These are phyloP conservation scores for Aspergillus caelatus DNA, from an alignment of 2,329 filamentous ascomycete genomes.

Conservation along the genomic window DNA sequence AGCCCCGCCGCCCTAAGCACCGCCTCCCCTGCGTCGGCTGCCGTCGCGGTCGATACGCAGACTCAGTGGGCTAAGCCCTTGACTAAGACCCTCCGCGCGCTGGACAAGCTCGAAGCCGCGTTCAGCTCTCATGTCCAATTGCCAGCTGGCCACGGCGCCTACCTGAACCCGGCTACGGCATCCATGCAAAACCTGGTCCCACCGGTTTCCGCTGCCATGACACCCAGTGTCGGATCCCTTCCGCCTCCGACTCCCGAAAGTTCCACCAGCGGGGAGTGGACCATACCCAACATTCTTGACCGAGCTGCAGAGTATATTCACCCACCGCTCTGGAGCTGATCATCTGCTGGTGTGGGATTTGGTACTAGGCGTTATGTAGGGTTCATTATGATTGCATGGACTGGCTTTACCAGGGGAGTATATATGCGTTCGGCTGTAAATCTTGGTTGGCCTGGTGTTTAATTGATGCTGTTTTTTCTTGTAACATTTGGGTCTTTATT, in stretches of 20 bases:
- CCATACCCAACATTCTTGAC: constrained; percentile 48
- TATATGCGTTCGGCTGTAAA: not conserved
- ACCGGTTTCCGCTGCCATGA: constrained; percentile 30
- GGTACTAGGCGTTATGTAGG: not conserved
- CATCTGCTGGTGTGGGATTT: not conserved
- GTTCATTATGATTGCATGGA: constrained; percentile 3
- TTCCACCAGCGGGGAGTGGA: constrained; percentile 51
- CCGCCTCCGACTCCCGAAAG: constrained; percentile 52
- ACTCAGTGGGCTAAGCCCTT: constrained; percentile 51
- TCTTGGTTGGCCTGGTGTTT: not conserved
- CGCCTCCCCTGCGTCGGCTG: constrained; percentile 32
- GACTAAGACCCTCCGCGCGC: constrained; percentile 48
- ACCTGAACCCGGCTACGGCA: constrained; percentile 22
- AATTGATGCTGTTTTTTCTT: not conserved
- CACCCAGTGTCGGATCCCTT: constrained; percentile 39
- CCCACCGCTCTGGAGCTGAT: constrained; percentile 47
- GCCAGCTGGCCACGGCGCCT: constrained; percentile 12
- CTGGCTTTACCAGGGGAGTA: not conserved
- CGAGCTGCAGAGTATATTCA: constrained; percentile 53
- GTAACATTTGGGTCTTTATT: not conserved
- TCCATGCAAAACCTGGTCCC: constrained; percentile 20
- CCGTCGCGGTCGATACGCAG: constrained; percentile 36
- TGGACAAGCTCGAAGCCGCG: constrained; percentile 49
- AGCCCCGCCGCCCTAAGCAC: constrained; percentile 30
- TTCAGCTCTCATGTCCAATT: constrained; percentile 31